Evolutionary conservation across 495 filamentous ascomycete species (phyloP).

Genomic region (Xylaria sp.): DNA sequence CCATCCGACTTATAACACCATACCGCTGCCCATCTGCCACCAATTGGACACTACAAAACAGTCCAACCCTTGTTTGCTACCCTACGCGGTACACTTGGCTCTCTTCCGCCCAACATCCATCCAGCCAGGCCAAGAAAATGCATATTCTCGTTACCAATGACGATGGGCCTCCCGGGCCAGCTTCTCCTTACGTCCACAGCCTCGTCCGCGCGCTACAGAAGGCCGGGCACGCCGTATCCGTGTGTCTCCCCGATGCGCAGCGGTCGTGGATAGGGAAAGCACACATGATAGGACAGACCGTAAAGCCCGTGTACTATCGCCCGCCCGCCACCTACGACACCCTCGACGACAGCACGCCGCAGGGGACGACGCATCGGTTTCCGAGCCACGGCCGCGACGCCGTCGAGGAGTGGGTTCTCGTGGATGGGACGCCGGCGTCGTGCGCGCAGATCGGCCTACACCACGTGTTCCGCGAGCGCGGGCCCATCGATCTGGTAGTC

Average conservation of each 20-base stretch:
- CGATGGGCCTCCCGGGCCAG: conserved; percentile 92
- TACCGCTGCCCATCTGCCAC: background rate
- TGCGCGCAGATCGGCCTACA: conserved; percentile 90
- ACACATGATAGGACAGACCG: conserved; percentile 84
- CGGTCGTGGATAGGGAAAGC: conserved; percentile 98
- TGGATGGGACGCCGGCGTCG: conserved; percentile 85
- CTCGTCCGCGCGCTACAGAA: conserved; percentile 79
- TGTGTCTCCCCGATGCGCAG: conserved; percentile 88
- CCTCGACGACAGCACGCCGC: conserved; percentile 38
- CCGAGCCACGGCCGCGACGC: conserved; percentile 49
- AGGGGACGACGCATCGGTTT: conserved; percentile 46
- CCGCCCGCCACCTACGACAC: conserved; percentile 60
- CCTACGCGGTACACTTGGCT: background rate
- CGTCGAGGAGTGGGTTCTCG: conserved; percentile 89
- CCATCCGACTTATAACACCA: background rate
- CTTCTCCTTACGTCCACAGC: conserved; percentile 91
- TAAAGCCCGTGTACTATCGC: conserved; percentile 90
- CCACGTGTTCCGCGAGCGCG: conserved; percentile 82
- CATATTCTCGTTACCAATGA: conserved; percentile 72
- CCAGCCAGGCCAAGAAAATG: conserved; percentile 33
- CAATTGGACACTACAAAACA: conserved; percentile 1
- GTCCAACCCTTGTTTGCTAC: background rate
- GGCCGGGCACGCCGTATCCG: conserved; percentile 82
- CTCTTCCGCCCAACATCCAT: background rate
- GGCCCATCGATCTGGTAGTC: conserved; percentile 83